Evolutionary conservation across 805 yeast species (phyloP), one percentile per base, ranked within the genome.

Genomic region (Ogataea nakhonphanomensis): DNA sequence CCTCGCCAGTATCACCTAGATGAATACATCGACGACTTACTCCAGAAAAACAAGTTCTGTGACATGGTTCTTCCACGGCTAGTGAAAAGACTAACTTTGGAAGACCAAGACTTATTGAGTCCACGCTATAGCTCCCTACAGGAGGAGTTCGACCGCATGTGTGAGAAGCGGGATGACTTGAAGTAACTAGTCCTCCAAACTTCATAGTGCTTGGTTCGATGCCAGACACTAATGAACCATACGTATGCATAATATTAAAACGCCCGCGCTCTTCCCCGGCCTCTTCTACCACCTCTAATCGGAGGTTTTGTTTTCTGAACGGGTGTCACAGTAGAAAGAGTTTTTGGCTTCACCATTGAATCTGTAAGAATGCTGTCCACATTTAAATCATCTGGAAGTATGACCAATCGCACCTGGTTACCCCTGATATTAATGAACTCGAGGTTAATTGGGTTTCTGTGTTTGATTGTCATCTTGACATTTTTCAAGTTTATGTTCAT

Each of bases 401-500:
- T 67, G 30, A 85, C 83, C 59, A 84, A 81, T 49, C 98, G 76
- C 25, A 90, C 83, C 40, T 86, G 91, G 63, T 81, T 90, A 2
- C 98, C 98, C 55, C 98, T 74, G 24, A 91, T 75, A 53, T 84
- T 88, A 54, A 90, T 82, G 60, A 75, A 84, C 52, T 87, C 95
- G 50, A 89, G 66, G 9, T 74, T 63, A 28, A 79, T 73, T 0
- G 95, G 84, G 39, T 79, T 85, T 41, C 85, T 78, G 57, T 80
- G 74, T 40, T 74, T 77, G 31, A 84, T 73, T 2, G 90, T 79
- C 74, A 91, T 79, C 51, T 81, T 84, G 34, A 86, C 91, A 49
- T 84, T 84, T 53, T 84, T 79, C 46, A 90, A 62, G 4, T 87
- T 79, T 32, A 90, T 79, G 62, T 90, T 90, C 98, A 90, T 90